Base-by-base conservation (phyloP, 2,329 filamentous ascomycete genomes). In the Rhinocladiella mackenziei region DNA sequence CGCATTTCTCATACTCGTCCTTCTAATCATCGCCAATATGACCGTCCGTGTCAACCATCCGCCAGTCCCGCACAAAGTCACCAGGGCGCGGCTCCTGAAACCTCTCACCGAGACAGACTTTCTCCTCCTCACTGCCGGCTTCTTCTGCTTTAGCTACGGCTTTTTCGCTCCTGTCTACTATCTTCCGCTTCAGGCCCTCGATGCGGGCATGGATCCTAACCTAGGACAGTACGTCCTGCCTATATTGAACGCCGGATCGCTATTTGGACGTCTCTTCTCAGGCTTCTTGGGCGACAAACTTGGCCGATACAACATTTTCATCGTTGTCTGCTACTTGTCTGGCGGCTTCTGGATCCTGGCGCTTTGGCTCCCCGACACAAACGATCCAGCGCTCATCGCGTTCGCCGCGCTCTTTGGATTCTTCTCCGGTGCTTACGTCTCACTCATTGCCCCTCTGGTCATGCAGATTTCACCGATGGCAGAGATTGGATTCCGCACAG, bases 331-430 rank as follows among this genome's bases (percentile, higher is more conserved):
- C 34, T 32, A 30, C 14, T 14, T 71, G 18, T 65, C 71, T 9
- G 58, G 60, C 3, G 58, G 60, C 3, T 65, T 77, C 25, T 56
- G 77, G 1, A 67, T 71, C 13, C 63, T 80, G 0, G 73, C 69
- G 23, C 60, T 83, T 1, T 76, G 78, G 78, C 63, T 79, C 3
- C 71, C 73, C 2, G 71, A 67, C 6, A 66, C 65, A 2, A 67
- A 68, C 20, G 74, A 78, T 6, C 72, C 73, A 0, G 72, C 76
- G 1, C 75, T 81, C 42, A 73, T 86, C 39, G 68, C 78, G 19
- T 87, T 84, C 60, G 72, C 75, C 13, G 69, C 74, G 13, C 63
- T 85, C 6, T 87, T 83, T 54, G 84, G 83, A n/a, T 84, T 87
- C 60, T 74, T 74, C 14, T 81, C 78, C 0, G 84, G 83, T 8